Evolutionary conservation across 768 basidiomycete species (phyloP).

Genomic region (Tricholoma sp.): DNA sequence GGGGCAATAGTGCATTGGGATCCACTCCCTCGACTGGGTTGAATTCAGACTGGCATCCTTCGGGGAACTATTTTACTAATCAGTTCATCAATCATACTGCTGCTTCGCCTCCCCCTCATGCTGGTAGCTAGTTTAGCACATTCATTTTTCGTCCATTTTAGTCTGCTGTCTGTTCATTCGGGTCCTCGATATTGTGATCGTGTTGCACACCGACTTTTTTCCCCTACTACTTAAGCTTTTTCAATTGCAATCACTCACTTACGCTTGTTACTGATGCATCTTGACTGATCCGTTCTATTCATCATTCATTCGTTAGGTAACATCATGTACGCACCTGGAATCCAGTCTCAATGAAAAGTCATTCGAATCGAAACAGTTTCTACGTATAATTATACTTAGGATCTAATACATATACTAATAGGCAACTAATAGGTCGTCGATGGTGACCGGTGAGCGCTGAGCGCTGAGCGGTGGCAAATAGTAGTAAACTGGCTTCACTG

Average conservation of each 20-base stretch:
- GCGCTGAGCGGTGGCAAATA: too few species aligned
- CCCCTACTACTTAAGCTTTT: neutral
- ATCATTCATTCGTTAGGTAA: conserved; percentile 1
- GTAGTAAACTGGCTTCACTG: too few species aligned
- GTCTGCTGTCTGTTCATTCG: neutral
- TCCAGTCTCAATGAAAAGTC: neutral
- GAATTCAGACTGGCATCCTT: conserved; percentile 46
- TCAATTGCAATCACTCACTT: conserved; percentile 1
- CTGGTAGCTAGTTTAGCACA: conserved; percentile 21
- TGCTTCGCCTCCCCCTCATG: conserved; percentile 43
- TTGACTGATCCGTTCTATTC: conserved; percentile 9
- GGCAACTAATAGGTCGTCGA: too few species aligned
- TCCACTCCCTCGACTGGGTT: conserved; percentile 14
- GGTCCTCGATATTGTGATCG: neutral
- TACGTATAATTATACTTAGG: too few species aligned
- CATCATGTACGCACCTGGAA: conserved; percentile 8
- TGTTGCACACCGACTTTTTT: neutral
- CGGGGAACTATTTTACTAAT: conserved; percentile 38
- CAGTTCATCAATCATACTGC: conserved; percentile 45
- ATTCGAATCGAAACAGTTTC: too few species aligned
- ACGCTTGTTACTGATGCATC: conserved; percentile 16
- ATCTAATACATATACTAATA: too few species aligned
- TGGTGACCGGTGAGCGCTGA: too few species aligned
- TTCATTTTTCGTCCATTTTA: neutral
- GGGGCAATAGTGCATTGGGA: conserved; percentile 31